Base-by-base conservation (phyloP, 352 stramenopile species). In the Blastocystis hominis region DNA sequence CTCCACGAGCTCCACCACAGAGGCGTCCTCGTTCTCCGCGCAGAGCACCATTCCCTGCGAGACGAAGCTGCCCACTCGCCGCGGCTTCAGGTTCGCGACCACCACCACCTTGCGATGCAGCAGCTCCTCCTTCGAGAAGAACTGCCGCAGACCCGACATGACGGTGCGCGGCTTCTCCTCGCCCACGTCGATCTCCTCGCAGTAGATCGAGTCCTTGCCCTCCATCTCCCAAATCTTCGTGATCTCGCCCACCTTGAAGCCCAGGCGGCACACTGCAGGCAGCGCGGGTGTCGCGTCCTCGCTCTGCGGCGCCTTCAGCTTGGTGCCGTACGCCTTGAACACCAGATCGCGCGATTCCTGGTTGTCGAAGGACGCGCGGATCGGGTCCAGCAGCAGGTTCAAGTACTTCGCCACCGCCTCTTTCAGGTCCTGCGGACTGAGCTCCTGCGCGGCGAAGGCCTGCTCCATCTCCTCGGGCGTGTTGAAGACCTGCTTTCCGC, bases 131-230 rank as follows among this genome's bases (percentile, higher is more conserved):
- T 94, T 86, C 59, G 95, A 94, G 91, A 98, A 96, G 91, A 98
- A 97, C 59, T 92, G 90, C 66, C 94, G 92, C 75, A 99, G 90
- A 30, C 96, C 96, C 46, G 94, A 98, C 24, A 93, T 95, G 84
- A 99, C 96, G 75, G 92, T 91, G 86, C 96, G 94, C 38, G 96
- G 95, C 81, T 93, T 92, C 86, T 96, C 95, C 86, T 95, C 93
- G 30, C 96, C 96, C 44, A 98, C 91, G 89, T 98, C 95, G 66
- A 99, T 98, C 91, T 99, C 96, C 91, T 98, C 96, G 88, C 95
- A 98, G 90, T 94, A 98, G 1, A 99, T 92, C 89, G 97, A 17
- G 55, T 80, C 70, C 50, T 62, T 68, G 30, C 70, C 70, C 40
- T 80, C 70, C 2, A 80, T 68, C 40, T 59, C 13, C 70, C 70